These are phyloP conservation scores for Leptographium procerum DNA, from an alignment of 2,329 filamentous ascomycete genomes.

Conservation along the genomic window DNA sequence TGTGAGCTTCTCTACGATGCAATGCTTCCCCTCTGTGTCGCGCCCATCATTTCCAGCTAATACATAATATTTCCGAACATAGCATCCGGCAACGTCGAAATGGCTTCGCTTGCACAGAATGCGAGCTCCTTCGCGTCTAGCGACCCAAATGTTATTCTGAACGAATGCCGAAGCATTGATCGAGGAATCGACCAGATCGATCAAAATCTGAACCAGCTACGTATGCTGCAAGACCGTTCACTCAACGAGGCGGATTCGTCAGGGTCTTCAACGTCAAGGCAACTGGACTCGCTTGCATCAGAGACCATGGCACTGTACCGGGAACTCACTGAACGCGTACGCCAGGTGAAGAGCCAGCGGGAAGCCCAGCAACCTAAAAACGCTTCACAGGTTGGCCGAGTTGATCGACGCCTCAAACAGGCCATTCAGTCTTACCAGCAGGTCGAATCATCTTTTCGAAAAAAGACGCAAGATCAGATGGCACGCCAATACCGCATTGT, in stretches of 20 bases:
- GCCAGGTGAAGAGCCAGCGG: conserved; percentile 63
- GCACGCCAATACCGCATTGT: conserved; percentile 86
- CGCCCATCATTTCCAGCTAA: neutral
- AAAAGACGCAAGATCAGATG: conserved; percentile 72
- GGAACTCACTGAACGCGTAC: conserved; percentile 66
- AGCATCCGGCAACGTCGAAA: conserved; percentile 50
- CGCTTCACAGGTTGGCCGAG: conserved; percentile 65
- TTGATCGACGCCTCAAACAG: conserved; percentile 68
- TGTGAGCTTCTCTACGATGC: conserved; percentile 15
- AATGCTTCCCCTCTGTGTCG: neutral
- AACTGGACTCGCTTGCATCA: conserved; percentile 61
- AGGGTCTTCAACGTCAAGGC: conserved; percentile 52
- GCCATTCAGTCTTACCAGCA: conserved; percentile 75
- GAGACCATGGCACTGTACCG: conserved; percentile 80
- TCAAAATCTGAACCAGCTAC: conserved; percentile 58
- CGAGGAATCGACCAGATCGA: conserved; percentile 65
- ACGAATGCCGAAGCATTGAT: conserved; percentile 75
- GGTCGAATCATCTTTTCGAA: conserved; percentile 68
- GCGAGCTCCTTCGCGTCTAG: conserved; percentile 30
- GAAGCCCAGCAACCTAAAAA: conserved; percentile 65
- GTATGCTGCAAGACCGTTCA: conserved; percentile 57
- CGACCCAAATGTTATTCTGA: conserved; percentile 68
- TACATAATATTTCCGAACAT: conserved; percentile 13
- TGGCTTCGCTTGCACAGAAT: conserved; percentile 52
- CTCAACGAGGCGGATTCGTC: conserved; percentile 64